These are phyloP conservation scores for Pythium brachiatum DNA, from an alignment of 352 stramenopile species.

Conservation along the genomic window DNA sequence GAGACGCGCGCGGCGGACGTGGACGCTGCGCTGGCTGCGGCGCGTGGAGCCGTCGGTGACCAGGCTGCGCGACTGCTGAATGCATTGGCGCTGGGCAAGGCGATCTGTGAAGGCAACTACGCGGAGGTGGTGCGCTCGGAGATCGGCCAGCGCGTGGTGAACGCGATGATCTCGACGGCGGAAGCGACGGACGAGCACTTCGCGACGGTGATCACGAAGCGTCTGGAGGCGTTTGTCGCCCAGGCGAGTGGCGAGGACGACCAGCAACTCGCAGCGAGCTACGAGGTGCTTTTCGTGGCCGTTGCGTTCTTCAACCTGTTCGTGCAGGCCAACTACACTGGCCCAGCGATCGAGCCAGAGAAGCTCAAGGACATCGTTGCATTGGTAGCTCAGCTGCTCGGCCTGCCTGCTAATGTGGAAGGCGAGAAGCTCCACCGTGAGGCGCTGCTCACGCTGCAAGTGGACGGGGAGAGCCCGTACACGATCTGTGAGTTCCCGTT, in stretches of 20 bases:
- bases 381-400: slow-evolving; percentile 33
- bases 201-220: slow-evolving; percentile 37
- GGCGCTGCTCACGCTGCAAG: slow-evolving; percentile 62
- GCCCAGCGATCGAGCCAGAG: slow-evolving; percentile 59
- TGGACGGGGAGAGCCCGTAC: slow-evolving; percentile 77
- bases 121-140: slow-evolving; percentile 49
- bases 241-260: slow-evolving; percentile 24
- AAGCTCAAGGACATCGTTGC: slow-evolving; percentile 48
- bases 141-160: slow-evolving; percentile 34
- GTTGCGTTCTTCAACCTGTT: slow-evolving; percentile 75
- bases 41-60: background rate
- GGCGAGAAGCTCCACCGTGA: slow-evolving; percentile 52
- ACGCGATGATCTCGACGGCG: slow-evolving; percentile 13
- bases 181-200: slow-evolving; percentile 39
- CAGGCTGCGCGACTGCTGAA: slow-evolving; percentile 7
- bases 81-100: slow-evolving; percentile 46
- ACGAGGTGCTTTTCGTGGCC: slow-evolving; percentile 60
- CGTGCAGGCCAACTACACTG: slow-evolving; percentile 82
- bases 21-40: slow-evolving; percentile 18
- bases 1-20: slow-evolving; percentile 43
- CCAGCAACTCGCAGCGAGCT: slow-evolving; percentile 39
- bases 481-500: slow-evolving; percentile 77
- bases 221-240: slow-evolving; percentile 42
- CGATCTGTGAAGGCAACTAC: slow-evolving; percentile 63
- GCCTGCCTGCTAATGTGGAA: slow-evolving; percentile 15